Evolutionary conservation across 148 eudicot species (phyloP).

Genomic region (Camellia sinensis): DNA sequence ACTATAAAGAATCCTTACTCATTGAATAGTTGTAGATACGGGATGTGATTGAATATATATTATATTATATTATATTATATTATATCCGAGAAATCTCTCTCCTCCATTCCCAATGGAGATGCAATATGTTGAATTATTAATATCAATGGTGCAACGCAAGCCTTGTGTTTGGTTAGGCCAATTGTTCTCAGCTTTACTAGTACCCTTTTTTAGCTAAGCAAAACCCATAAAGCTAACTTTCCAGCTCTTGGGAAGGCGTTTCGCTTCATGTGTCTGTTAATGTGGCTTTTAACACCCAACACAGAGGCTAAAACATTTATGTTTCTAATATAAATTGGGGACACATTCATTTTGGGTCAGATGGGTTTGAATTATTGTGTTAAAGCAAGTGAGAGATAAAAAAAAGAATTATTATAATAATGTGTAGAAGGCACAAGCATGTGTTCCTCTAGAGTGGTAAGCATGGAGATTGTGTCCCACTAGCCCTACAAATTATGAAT

Average conservation of each 20-base stretch:
- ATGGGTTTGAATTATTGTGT: slow-evolving; percentile 26
- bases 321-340: neutral
- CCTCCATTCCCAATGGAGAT: slow-evolving; percentile 32
- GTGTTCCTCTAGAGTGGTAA: no score
- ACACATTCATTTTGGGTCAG: slow-evolving; percentile 27
- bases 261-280: neutral
- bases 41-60: no score
- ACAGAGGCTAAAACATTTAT: slow-evolving; percentile 1
- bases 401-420: neutral
- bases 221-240: neutral
- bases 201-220: no score
- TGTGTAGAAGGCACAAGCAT: neutral
- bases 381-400: slow-evolving; percentile 1
- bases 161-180: no score
- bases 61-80: no score
- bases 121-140: slow-evolving; percentile 36
- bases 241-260: slow-evolving; percentile 3
- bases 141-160: slow-evolving; percentile 17
- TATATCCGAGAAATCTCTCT: slow-evolving; percentile 23
- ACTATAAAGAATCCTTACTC: no score
- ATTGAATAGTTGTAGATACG: slow-evolving; percentile 60
- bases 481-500: neutral
- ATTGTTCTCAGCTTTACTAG: no score
- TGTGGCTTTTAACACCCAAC: slow-evolving; percentile 1
- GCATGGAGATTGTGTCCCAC: slow-evolving; percentile 7